These are phyloP conservation scores for Penicillium paradoxum DNA, from an alignment of 495 filamentous ascomycete species.

Conservation along the genomic window DNA sequence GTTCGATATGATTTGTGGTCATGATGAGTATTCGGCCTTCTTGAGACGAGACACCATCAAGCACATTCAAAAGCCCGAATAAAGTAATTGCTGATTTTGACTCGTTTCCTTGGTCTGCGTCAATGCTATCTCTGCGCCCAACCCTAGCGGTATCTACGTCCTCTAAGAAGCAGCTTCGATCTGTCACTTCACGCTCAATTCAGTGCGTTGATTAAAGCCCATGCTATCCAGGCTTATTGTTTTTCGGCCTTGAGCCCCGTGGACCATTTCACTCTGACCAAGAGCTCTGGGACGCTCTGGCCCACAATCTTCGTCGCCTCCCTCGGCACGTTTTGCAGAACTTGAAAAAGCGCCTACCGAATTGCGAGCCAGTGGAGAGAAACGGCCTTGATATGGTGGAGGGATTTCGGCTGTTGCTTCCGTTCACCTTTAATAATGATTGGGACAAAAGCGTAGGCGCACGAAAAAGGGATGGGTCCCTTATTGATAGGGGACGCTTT, in stretches of 20 bases:
- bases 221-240: constrained; percentile 17
- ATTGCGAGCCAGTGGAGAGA: too few relatives aligned
- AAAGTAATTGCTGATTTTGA: too few relatives aligned
- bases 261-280: constrained; percentile 19
- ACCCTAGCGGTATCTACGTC: too few relatives aligned
- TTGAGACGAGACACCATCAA: too few relatives aligned
- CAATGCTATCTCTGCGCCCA: too few relatives aligned
- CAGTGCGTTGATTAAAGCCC: constrained; percentile 12
- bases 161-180: constrained; percentile 26
- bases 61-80: too few relatives aligned
- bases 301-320: not conserved
- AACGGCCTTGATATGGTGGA: constrained; percentile 15
- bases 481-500: constrained; percentile 10
- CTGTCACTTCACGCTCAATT: constrained; percentile 15
- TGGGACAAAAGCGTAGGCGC: constrained; percentile 5
- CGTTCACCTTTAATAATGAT: constrained; percentile 14
- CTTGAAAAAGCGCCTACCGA: constrained; percentile 15
- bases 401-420: constrained; percentile 19
- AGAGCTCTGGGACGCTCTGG: constrained; percentile 18
- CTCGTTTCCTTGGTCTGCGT: too few relatives aligned
- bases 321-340: constrained; percentile 9
- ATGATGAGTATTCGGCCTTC: too few relatives aligned
- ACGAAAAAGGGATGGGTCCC: constrained; percentile 12
- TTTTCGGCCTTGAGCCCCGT: constrained; percentile 6
- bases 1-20: too few relatives aligned